Percentiles rank a stretch among this genome's conserved stretches.
phyloP scores from a whole-genome alignment of 2,329 filamentous ascomycete genomes.

The Pseudopyrenochaeta lycopersici region DNA sequence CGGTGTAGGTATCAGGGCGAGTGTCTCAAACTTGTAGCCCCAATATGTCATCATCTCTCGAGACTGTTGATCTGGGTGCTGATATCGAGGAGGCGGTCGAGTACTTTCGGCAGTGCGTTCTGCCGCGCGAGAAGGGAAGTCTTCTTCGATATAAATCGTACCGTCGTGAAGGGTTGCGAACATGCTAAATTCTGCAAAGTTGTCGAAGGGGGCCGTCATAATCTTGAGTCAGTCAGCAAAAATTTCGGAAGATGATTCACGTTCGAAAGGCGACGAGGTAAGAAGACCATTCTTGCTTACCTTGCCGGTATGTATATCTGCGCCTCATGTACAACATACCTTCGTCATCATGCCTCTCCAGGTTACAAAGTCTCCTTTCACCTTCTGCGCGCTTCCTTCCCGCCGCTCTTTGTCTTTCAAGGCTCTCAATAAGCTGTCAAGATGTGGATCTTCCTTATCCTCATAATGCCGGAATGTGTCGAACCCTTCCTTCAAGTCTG shows the following conservation, averaged over 20 bases:
- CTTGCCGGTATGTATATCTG: constrained; percentile 4
- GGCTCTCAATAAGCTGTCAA: constrained; percentile 82
- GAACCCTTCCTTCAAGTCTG: constrained; percentile 82
- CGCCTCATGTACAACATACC: constrained; percentile 57
- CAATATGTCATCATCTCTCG: constrained; percentile 91
- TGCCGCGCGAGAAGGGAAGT: constrained; percentile 75
- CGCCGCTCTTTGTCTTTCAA: constrained; percentile 77
- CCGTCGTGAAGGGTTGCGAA: constrained; percentile 93
- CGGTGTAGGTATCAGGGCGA: constrained; percentile 76
- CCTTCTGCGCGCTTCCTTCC: constrained; percentile 64
- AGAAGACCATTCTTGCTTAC: constrained; percentile 23
- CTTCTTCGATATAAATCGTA: constrained; percentile 85
- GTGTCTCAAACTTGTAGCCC: constrained; percentile 97
- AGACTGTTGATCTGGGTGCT: constrained; percentile 65
- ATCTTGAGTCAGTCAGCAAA: constrained; percentile 65
- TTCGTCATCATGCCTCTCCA: constrained; percentile 99
- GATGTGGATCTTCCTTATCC: constrained; percentile 83
- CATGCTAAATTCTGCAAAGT: constrained; percentile 88
- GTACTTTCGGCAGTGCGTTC: constrained; percentile 60
- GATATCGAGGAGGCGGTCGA: constrained; percentile 31
- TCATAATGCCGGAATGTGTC: constrained; percentile 84
- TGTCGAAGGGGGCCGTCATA: constrained; percentile 83
- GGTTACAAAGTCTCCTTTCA: constrained; percentile 82
- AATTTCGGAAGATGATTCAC: neutral
- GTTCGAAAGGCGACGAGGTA: constrained; percentile 16